These are phyloP conservation scores for Candida mattraensis DNA, from an alignment of 805 yeast genomes.

Conservation along the genomic window DNA sequence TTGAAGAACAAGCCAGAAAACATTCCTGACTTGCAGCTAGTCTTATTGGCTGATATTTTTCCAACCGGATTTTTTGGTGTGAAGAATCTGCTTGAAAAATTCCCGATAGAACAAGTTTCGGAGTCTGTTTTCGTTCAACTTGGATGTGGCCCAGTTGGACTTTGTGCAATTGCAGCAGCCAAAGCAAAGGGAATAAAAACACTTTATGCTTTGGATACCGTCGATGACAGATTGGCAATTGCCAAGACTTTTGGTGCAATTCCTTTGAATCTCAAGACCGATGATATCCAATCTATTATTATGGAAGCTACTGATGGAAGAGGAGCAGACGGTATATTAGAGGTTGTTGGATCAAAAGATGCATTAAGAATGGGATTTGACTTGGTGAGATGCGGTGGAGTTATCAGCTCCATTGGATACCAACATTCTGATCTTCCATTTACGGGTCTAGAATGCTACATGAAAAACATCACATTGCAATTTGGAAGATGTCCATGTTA, in stretches of 20 bases:
- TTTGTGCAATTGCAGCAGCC: slow-evolving; percentile 49
- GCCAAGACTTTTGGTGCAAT: slow-evolving; percentile 45
- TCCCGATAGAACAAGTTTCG: slow-evolving; percentile 1
- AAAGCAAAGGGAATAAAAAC: slow-evolving; percentile 43
- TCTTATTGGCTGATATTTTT: slow-evolving; percentile 64
- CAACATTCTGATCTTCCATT: slow-evolving; percentile 59
- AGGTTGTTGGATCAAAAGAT: slow-evolving; percentile 55
- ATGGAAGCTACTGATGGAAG: slow-evolving; percentile 40
- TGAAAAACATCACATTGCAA: slow-evolving; percentile 54
- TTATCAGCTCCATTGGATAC: slow-evolving; percentile 59
- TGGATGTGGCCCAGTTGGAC: slow-evolving; percentile 63
- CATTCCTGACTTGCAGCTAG: slow-evolving; percentile 45
- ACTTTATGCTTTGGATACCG: slow-evolving; percentile 49
- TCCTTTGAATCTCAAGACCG: slow-evolving; percentile 45
- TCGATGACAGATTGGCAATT: slow-evolving; percentile 44
- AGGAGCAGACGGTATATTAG: slow-evolving; percentile 62
- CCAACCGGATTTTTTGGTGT: slow-evolving; percentile 54
- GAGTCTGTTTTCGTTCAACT: slow-evolving; percentile 45
- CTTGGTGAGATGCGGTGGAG: slow-evolving; percentile 56
- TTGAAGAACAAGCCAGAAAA: slow-evolving; percentile 44
- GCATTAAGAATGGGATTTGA: slow-evolving; percentile 54
- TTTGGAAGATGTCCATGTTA: slow-evolving; percentile 67
- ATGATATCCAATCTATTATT: slow-evolving; percentile 35
- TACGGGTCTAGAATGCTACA: slow-evolving; percentile 55
- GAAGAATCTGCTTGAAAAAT: slow-evolving; percentile 35